Evolutionary conservation across 371 early-diverging fungal genomes (phyloP).

Genomic region (Mortierella sp.): DNA sequence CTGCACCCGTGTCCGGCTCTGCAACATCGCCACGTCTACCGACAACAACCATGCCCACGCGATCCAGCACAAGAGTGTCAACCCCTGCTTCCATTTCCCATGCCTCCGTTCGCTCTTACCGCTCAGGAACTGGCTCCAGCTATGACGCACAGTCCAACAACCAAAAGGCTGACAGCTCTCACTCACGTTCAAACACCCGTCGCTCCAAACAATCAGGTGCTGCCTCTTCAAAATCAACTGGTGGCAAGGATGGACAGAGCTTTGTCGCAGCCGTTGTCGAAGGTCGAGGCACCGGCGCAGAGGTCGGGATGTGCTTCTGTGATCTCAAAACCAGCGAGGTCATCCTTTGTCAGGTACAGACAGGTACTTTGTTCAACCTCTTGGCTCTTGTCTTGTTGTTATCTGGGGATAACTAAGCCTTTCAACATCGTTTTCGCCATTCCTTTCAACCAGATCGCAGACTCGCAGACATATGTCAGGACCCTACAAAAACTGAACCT

Average conservation of each 20-base stretch:
- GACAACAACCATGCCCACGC: neutral
- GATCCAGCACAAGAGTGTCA: conserved; percentile 1
- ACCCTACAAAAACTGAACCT: conserved; percentile 74
- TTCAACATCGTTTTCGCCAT: neutral
- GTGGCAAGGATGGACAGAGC: conserved; percentile 21
- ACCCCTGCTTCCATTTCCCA: neutral
- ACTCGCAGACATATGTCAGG: conserved; percentile 71
- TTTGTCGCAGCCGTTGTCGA: conserved; percentile 57
- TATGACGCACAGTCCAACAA: neutral
- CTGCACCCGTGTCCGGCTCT: neutral
- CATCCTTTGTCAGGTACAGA: conserved; percentile 69
- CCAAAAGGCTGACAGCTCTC: neutral
- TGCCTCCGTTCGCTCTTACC: neutral
- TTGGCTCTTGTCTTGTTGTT: neutral
- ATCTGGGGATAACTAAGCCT: neutral
- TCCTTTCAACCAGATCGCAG: conserved; percentile 68
- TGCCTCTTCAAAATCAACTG: conserved; percentile 14
- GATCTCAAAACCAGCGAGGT: conserved; percentile 74
- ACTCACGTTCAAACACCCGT: conserved; percentile 11
- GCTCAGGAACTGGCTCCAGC: neutral
- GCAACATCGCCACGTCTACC: neutral
- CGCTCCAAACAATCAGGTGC: conserved; percentile 18
- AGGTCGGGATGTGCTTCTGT: conserved; percentile 77
- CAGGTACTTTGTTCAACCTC: neutral
- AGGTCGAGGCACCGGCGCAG: conserved; percentile 61